Evolutionary conservation across 2,329 filamentous ascomycete species (phyloP), one percentile per base, ranked within the genome.

Genomic region (Lasiodiplodia gonubiensis): DNA sequence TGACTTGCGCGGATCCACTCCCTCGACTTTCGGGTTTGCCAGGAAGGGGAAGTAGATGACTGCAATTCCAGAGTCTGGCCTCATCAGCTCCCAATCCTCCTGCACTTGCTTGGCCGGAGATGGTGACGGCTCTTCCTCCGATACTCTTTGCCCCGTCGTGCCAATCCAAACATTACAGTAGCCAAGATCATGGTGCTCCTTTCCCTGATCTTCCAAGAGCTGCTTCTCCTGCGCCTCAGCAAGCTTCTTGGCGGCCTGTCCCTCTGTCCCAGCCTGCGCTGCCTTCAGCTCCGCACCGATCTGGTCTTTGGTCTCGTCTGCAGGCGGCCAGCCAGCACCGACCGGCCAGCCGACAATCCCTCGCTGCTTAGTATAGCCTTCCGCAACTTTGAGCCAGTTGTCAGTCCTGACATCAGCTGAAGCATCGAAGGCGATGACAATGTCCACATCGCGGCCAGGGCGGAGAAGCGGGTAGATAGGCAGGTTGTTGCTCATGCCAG

Each of bases 161-260:
- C 95, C 95, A 8, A 97, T 91, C 95, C 95, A 99, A 68, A 98
- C 88, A 23, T 94, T 98, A 81, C 95, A 98, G 81, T 94, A 95
- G 6, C 91, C 90, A 0, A 99, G 84, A 42, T 93, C 73, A n/a
- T 64, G 21, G n/a, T 46, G 66, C 72, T 70, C 46, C 76, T 73
- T 72, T 83, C 69, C 72, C 61, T 66, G 52, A 21, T 68, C 64
- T 59, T 76, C 72, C 12, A 72, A 55, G 1, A 71, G 37, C 33
- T 74, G 37, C 49, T 71, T 69, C 57, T 67, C 66, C 69, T 79
- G 79, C 1, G 91, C 92, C 63, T 88, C 81, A 23, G 84, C 78
- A 4, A 96, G 77, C 73, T 89, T 93, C 12, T 80, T 76, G 25
- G 90, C 84, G 2, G 90, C 88, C 68, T 92, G 86, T 25, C 83